These are phyloP conservation scores for Curvularia hawaiiensis DNA, from an alignment of 2,329 filamentous ascomycete genomes.

Conservation along the genomic window DNA sequence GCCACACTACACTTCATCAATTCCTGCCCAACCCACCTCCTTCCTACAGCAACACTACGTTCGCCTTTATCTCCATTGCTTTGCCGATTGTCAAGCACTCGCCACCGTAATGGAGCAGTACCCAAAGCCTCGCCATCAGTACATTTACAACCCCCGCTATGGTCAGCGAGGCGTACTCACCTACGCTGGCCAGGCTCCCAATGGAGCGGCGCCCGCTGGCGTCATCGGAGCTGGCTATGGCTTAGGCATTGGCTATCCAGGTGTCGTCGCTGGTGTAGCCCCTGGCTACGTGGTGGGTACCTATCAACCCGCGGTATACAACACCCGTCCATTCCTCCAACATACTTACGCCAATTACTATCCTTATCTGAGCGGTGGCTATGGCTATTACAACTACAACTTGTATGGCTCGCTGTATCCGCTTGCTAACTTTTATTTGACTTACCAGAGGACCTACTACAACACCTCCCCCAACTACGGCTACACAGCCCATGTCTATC, in stretches of 20 bases:
- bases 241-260: conserved; percentile 22
- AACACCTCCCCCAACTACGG: conserved; percentile 28
- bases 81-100: neutral
- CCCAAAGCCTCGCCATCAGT: conserved; percentile 41
- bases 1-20: conserved; percentile 3
- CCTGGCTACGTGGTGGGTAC: conserved; percentile 22
- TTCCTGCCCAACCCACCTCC: conserved; percentile 1
- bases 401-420: conserved; percentile 36
- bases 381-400: conserved; percentile 33
- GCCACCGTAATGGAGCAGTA: conserved; percentile 25
- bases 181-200: conserved; percentile 35
- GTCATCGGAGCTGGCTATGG: conserved; percentile 24
- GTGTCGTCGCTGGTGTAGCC: conserved; percentile 2
- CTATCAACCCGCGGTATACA: conserved; percentile 35
- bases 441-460: conserved; percentile 43
- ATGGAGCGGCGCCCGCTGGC: conserved; percentile 33
- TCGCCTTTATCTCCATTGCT: neutral
- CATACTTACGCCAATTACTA: conserved; percentile 23
- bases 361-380: conserved; percentile 24
- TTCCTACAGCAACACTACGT: neutral
- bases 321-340: conserved; percentile 27
- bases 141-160: conserved; percentile 38
- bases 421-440: conserved; percentile 44
- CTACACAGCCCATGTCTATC: conserved; percentile 33
- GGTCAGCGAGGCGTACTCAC: conserved; percentile 36